Evolutionary conservation across 2,329 filamentous ascomycete genomes (phyloP).

Genomic region (Monilinia vaccinii-corymbosi): DNA sequence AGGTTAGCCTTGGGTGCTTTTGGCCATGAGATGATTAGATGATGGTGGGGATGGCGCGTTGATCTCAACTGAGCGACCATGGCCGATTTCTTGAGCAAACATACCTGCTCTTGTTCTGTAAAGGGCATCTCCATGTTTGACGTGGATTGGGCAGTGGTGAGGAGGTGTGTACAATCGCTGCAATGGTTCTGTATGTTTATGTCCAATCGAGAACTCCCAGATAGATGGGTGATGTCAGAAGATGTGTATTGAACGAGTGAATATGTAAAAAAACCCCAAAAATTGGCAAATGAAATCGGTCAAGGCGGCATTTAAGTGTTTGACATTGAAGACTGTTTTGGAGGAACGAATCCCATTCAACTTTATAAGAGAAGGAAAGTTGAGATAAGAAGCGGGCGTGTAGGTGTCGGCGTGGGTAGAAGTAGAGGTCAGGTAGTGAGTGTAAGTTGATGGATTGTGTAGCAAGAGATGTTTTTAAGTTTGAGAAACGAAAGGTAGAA

Average conservation of each 20-base stretch:
- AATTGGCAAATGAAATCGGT: constrained; percentile 13
- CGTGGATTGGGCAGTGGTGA: not conserved
- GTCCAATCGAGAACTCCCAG: not conserved
- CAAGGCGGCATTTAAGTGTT: constrained; percentile 20
- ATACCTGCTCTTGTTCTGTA: constrained; percentile 28
- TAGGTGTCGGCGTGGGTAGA: no score
- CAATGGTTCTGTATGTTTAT: not conserved
- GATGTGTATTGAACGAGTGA: constrained; percentile 7
- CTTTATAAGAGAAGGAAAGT: not conserved
- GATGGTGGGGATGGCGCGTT: constrained; percentile 14
- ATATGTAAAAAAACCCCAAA: constrained; percentile 3
- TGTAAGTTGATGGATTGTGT: not conserved
- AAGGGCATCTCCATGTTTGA: constrained; percentile 23
- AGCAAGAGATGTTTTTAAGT: not conserved
- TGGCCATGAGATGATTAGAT: constrained; percentile 7
- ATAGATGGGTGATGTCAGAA: not conserved
- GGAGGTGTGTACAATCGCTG: not conserved
- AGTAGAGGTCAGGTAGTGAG: no score
- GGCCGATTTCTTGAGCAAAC: constrained; percentile 11
- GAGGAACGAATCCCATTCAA: not conserved
- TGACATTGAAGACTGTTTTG: not conserved
- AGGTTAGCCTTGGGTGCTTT: constrained; percentile 17
- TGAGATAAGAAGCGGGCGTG: not conserved
- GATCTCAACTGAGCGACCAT: constrained; percentile 1
- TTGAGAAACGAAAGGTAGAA: constrained; percentile 2